Percentiles rank a stretch among this genome's conserved stretches.
Evolutionary conservation across 1,284 basidiomycete genomes (phyloP).

Genomic region (Pascua guehoae): DNA sequence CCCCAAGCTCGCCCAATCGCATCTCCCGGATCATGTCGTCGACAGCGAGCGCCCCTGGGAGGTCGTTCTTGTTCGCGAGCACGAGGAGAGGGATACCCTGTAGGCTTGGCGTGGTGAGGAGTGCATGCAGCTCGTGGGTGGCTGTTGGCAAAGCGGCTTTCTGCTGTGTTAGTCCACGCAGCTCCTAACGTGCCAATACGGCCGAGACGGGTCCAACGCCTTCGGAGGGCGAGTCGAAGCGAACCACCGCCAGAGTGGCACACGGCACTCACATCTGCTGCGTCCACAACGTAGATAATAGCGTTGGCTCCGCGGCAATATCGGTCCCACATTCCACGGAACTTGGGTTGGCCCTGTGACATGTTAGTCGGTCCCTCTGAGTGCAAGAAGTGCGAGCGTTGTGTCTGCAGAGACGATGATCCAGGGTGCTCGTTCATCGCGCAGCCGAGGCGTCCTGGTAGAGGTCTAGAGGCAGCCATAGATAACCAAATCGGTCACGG

Average conservation of each 20-base stretch:
- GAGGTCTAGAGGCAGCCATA: too few species aligned
- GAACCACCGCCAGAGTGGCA: too few species aligned
- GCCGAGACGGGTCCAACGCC: neutral
- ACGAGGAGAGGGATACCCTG: conserved; percentile 81
- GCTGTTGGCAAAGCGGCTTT: conserved; percentile 75
- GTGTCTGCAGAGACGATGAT: too few species aligned
- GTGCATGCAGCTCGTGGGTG: conserved; percentile 82
- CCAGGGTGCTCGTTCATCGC: too few species aligned
- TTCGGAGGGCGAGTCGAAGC: neutral
- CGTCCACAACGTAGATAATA: conserved; percentile 90
- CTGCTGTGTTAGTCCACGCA: conserved; percentile 51
- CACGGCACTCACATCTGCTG: conserved; percentile 64
- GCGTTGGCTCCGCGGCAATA: conserved; percentile 94
- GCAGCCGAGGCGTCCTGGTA: too few species aligned
- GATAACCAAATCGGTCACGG: too few species aligned
- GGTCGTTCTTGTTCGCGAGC: conserved; percentile 93
- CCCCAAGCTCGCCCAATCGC: conserved; percentile 76
- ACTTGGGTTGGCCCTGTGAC: conserved; percentile 76
- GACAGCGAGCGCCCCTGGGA: conserved; percentile 72
- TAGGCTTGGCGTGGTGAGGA: conserved; percentile 71
- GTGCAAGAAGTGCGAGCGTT: too few species aligned
- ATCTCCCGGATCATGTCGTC: conserved; percentile 81
- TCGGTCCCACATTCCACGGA: conserved; percentile 77
- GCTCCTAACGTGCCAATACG: neutral
- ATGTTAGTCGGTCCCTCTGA: neutral